phyloP scores from a whole-genome alignment of 805 yeast species.

The Yarrowia sp. region DNA sequence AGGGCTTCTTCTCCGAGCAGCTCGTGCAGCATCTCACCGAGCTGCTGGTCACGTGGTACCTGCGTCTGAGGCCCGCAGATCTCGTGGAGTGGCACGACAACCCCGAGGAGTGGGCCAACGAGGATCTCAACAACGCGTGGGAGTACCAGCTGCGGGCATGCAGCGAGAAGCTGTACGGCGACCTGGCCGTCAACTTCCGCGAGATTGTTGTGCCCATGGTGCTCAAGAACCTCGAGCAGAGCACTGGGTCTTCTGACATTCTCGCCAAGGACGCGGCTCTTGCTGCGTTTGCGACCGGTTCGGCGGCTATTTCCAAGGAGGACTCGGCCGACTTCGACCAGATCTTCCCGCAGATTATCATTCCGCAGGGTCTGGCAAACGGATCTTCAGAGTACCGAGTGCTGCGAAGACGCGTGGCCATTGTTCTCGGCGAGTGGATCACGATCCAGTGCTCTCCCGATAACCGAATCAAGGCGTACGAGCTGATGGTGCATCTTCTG shows the following conservation, averaged over 20 bases:
- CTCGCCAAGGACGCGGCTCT: constrained; percentile 75
- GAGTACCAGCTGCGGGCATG: constrained; percentile 84
- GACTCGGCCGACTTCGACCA: constrained; percentile 68
- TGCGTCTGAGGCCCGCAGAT: constrained; percentile 71
- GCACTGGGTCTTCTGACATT: constrained; percentile 47
- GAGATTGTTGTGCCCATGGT: constrained; percentile 52
- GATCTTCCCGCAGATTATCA: constrained; percentile 54
- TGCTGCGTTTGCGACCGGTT: constrained; percentile 77
- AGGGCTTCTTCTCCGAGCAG: constrained; percentile 55
- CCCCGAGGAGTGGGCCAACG: constrained; percentile 92
- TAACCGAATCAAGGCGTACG: constrained; percentile 57
- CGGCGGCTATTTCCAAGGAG: constrained; percentile 52
- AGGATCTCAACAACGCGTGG: constrained; percentile 72
- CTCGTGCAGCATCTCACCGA: constrained; percentile 60
- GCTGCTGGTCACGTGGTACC: constrained; percentile 67
- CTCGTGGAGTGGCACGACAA: constrained; percentile 78
- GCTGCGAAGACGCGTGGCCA: constrained; percentile 71
- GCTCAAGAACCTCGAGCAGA: constrained; percentile 54
- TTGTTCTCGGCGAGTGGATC: constrained; percentile 80
- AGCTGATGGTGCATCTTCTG: constrained; percentile 53
- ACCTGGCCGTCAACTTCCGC: constrained; percentile 62
- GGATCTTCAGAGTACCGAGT: constrained; percentile 55
- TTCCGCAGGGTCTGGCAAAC: constrained; percentile 59
- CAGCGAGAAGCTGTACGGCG: constrained; percentile 80
- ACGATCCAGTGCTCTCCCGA: constrained; percentile 60